Evolutionary conservation across 345 rosid genomes (phyloP).

Genomic region (Salix suchowensis): DNA sequence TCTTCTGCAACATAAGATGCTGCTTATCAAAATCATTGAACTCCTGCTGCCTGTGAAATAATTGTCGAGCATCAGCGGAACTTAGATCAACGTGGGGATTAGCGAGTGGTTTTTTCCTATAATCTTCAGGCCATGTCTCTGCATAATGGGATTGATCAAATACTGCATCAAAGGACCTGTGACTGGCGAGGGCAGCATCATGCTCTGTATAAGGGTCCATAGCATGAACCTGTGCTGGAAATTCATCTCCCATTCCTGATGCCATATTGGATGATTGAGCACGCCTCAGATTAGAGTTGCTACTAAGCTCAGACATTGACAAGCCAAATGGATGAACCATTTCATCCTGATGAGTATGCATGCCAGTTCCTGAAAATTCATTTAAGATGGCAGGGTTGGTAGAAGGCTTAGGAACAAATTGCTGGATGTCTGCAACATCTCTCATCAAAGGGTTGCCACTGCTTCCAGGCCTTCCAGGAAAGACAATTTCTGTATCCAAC

Average conservation of each 20-base stretch:
- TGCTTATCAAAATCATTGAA: slow-evolving; percentile 30
- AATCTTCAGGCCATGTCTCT: slow-evolving; percentile 35
- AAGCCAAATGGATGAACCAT: slow-evolving; percentile 61
- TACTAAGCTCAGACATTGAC: slow-evolving; percentile 56
- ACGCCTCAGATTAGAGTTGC: slow-evolving; percentile 30
- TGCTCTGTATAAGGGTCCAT: slow-evolving; percentile 24
- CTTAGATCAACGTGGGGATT: slow-evolving; percentile 26
- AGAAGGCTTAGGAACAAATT: slow-evolving; percentile 21
- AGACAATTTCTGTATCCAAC: slow-evolving; percentile 40
- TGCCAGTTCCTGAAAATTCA: slow-evolving; percentile 28
- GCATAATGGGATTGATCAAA: slow-evolving; percentile 27
- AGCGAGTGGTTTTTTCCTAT: slow-evolving; percentile 26
- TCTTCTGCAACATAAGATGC: slow-evolving; percentile 33
- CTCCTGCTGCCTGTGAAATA: slow-evolving; percentile 31
- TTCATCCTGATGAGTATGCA: slow-evolving; percentile 37
- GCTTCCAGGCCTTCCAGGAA: slow-evolving; percentile 45
- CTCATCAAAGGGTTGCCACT: slow-evolving; percentile 14
- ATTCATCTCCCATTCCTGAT: slow-evolving; percentile 20
- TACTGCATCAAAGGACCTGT: slow-evolving; percentile 16
- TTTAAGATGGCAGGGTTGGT: slow-evolving; percentile 27
- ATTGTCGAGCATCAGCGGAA: slow-evolving; percentile 30
- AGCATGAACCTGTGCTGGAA: slow-evolving; percentile 15
- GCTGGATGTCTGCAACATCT: slow-evolving; percentile 23
- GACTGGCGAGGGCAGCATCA: slow-evolving; percentile 12
- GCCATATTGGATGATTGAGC: slow-evolving; percentile 31